A percentile compares a stretch with the other conserved stretches of the same genome.
Conservation (phyloP, 345 rosid species). For the Syzygium oleosum region DNA sequence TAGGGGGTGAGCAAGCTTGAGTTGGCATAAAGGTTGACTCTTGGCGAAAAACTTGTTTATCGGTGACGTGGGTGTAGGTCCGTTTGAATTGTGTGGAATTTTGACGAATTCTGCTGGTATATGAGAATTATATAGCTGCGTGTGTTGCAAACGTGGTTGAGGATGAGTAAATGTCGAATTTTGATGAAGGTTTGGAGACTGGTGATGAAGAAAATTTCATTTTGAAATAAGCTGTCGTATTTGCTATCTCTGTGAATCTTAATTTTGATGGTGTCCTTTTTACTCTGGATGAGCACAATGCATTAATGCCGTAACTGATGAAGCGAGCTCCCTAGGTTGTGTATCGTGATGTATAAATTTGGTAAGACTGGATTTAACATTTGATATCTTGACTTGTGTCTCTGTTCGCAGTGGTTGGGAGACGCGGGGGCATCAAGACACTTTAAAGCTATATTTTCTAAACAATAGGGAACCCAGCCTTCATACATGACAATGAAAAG, state of each 20-base stretch:
- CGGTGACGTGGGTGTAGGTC: neutral
- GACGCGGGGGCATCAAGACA: neutral
- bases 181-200: neutral
- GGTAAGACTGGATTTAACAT: neutral
- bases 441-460: neutral
- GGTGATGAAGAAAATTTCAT: neutral
- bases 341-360: neutral
- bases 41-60: neutral
- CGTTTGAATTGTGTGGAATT: neutral
- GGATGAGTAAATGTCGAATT: neutral
- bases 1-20: neutral
- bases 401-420: neutral
- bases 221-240: neutral
- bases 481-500: neutral
- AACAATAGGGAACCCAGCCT: neutral
- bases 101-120: neutral
- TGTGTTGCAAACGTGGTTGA: neutral
- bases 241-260: neutral
- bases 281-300: neutral
- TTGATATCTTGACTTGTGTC: neutral
- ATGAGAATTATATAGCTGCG: neutral
- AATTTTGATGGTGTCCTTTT: neutral
- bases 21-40: neutral
- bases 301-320: neutral
- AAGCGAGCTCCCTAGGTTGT: neutral